phyloP scores from a whole-genome alignment of 768 basidiomycete species.

The Heimioporus sp. region DNA sequence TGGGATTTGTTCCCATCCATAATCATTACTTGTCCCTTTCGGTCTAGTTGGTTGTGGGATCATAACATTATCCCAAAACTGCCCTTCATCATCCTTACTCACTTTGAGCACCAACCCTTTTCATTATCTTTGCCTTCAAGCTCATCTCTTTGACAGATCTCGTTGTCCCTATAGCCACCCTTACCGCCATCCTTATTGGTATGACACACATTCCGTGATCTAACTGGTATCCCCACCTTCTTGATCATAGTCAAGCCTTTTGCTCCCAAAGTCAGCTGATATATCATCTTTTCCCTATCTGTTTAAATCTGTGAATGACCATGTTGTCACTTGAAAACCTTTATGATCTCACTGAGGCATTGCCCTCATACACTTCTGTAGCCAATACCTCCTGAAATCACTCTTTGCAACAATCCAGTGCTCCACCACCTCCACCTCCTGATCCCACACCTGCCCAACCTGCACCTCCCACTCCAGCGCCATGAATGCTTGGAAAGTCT shows the following conservation, averaged over 20 bases:
- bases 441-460: too few species aligned
- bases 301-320: not conserved
- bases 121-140: not conserved
- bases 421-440: too few species aligned
- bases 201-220: not conserved
- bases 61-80: too few species aligned
- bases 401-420: too few species aligned
- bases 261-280: not conserved
- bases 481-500: not conserved
- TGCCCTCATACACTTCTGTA: not conserved
- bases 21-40: too few species aligned
- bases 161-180: not conserved
- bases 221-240: not conserved
- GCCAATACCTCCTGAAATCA: too few species aligned
- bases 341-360: not conserved
- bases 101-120: not conserved
- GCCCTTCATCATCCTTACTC: not conserved
- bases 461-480: not conserved
- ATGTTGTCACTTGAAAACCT: not conserved
- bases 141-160: not conserved
- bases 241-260: not conserved
- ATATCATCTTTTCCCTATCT: not conserved
- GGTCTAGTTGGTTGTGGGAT: too few species aligned
- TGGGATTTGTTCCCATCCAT: too few species aligned
- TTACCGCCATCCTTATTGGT: not conserved